These are phyloP conservation scores for Penicillium ucsense DNA, from an alignment of 495 filamentous ascomycete genomes.

Conservation along the genomic window DNA sequence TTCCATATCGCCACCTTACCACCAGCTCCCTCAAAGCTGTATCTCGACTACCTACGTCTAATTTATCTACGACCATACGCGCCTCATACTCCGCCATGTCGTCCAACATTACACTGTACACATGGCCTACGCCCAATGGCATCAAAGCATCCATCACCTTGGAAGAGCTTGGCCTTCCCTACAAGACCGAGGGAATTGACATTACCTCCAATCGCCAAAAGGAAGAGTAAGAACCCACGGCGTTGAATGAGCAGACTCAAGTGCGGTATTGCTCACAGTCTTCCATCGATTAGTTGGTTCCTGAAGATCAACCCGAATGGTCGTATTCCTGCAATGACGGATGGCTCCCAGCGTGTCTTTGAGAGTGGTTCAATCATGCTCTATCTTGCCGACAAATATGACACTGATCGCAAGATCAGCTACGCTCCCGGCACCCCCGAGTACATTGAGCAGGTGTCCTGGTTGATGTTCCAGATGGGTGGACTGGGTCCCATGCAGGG, in stretches of 20 bases:
- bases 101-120: slow-evolving; percentile 29
- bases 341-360: slow-evolving; percentile 33
- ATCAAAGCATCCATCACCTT: slow-evolving; percentile 68
- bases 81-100: slow-evolving; percentile 15
- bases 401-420: slow-evolving; percentile 33
- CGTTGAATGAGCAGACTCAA: no score
- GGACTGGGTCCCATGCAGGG: slow-evolving; percentile 34
- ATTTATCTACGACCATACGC: slow-evolving; percentile 2
- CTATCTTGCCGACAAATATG: slow-evolving; percentile 39
- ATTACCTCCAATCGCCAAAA: slow-evolving; percentile 63
- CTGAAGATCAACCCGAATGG: slow-evolving; percentile 85
- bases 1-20: not conserved
- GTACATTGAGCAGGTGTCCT: slow-evolving; percentile 35
- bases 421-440: slow-evolving; percentile 33
- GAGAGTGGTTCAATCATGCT: slow-evolving; percentile 39
- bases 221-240: slow-evolving; percentile 36
- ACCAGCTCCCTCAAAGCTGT: slow-evolving; percentile 6
- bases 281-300: slow-evolving; percentile 47
- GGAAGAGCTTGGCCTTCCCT: slow-evolving; percentile 67
- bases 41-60: slow-evolving; percentile 2
- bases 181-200: slow-evolving; percentile 51
- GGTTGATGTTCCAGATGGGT: slow-evolving; percentile 37
- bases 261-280: slow-evolving; percentile 1
- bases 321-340: slow-evolving; percentile 65
- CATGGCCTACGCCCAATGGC: slow-evolving; percentile 30